Conservation (phyloP, 768 basidiomycete genomes). For the Artomyces pyxidatus region DNA sequence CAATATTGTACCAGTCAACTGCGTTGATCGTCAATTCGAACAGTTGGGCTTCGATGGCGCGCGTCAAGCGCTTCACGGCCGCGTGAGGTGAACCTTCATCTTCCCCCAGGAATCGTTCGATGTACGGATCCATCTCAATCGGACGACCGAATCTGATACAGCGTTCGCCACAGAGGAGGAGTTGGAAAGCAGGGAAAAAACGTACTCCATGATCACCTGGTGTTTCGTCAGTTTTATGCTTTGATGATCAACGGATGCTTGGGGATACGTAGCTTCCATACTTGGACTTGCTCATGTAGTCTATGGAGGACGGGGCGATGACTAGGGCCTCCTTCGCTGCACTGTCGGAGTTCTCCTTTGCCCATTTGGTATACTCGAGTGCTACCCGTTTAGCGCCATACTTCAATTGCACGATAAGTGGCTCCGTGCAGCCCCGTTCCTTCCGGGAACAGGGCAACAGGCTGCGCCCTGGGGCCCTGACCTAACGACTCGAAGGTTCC, state of each 20-base stretch:
- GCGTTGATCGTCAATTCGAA: slow-evolving; percentile 81
- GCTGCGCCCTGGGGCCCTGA: slow-evolving; percentile 65
- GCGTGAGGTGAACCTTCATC: slow-evolving; percentile 61
- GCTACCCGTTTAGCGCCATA: slow-evolving; percentile 97
- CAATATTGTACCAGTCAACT: slow-evolving; percentile 72
- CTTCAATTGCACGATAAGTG: slow-evolving; percentile 83
- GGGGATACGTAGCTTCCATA: slow-evolving; percentile 85
- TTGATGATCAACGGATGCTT: too few relatives aligned
- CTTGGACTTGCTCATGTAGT: slow-evolving; percentile 93
- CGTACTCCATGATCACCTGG: slow-evolving; percentile 70
- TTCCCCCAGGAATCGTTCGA: slow-evolving; percentile 66
- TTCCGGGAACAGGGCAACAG: slow-evolving; percentile 91
- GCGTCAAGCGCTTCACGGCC: slow-evolving; percentile 84
- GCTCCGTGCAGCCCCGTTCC: slow-evolving; percentile 92
- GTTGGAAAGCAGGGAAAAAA: slow-evolving; percentile 6
- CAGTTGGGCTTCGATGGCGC: slow-evolving; percentile 61
- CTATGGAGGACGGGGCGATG: slow-evolving; percentile 80
- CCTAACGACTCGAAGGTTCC: slow-evolving; percentile 84
- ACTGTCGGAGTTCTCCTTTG: slow-evolving; percentile 43
- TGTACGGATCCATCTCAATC: slow-evolving; percentile 66
- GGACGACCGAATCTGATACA: slow-evolving; percentile 63
- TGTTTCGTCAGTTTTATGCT: not conserved
- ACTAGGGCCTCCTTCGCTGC: slow-evolving; percentile 36
- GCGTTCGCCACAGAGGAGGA: not conserved
- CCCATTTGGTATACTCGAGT: slow-evolving; percentile 84